These are phyloP conservation scores for Sarcomyxa edulis DNA, from an alignment of 768 basidiomycete species.

Conservation along the genomic window DNA sequence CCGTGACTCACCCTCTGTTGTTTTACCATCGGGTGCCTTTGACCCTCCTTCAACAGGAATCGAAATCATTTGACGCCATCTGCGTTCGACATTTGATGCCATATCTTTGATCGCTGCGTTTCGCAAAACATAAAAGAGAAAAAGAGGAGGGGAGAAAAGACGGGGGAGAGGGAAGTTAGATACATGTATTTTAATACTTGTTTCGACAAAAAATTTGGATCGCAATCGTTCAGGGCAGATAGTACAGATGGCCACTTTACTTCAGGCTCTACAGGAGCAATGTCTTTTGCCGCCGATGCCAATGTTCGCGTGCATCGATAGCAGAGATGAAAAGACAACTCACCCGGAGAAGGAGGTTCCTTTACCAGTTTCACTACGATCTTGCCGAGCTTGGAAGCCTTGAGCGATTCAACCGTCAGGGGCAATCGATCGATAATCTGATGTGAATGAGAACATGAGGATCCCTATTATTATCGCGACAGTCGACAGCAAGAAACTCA, in stretches of 20 bases:
- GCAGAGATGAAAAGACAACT: slow-evolving; percentile 33
- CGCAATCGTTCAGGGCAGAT: slow-evolving; percentile 24
- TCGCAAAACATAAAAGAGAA: slow-evolving; percentile 20
- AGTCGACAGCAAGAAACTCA: slow-evolving; percentile 36
- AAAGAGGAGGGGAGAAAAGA: slow-evolving; percentile 36
- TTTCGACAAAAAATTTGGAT: slow-evolving; percentile 16
- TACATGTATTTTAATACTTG: slow-evolving; percentile 49
- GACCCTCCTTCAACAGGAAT: slow-evolving; percentile 31
- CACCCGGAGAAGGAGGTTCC: slow-evolving; percentile 74
- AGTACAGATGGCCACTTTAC: slow-evolving; percentile 4
- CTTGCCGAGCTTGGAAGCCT: slow-evolving; percentile 73
- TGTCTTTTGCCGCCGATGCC: slow-evolving; percentile 11
- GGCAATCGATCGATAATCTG: slow-evolving; percentile 85
- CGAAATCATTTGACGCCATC: slow-evolving; percentile 65
- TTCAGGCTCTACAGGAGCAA: slow-evolving; percentile 19
- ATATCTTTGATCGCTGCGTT: slow-evolving; percentile 88
- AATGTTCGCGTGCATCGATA: slow-evolving; percentile 8
- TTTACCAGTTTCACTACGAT: slow-evolving; percentile 73
- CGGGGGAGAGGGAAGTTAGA: slow-evolving; percentile 56
- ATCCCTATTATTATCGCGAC: neutral
- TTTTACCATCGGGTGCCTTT: slow-evolving; percentile 41
- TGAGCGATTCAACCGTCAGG: slow-evolving; percentile 62
- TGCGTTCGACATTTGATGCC: slow-evolving; percentile 82
- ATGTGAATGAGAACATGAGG: slow-evolving; percentile 6
- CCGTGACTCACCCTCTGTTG: slow-evolving; percentile 71